Evolutionary conservation across 257 asterid species (phyloP).

Genomic region (Solanum sparsipilum): DNA sequence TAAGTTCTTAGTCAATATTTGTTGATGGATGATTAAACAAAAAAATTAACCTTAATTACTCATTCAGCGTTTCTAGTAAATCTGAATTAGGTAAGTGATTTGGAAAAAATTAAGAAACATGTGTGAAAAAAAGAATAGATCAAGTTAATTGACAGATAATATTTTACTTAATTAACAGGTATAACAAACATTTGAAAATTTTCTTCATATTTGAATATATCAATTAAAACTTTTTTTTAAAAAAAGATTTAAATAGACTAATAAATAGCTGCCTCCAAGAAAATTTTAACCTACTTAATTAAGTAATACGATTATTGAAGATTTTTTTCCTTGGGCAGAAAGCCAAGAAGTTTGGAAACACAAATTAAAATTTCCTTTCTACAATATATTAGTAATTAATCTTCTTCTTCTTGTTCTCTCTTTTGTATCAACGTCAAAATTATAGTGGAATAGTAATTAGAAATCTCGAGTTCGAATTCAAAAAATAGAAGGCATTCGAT

Average conservation of each 20-base stretch:
- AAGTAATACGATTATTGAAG: background rate
- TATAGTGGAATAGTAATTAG: background rate
- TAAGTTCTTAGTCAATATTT: background rate
- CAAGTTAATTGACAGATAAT: background rate
- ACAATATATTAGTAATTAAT: background rate
- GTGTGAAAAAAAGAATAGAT: background rate
- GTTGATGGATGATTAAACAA: background rate
- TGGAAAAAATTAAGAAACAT: background rate
- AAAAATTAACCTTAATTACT: background rate
- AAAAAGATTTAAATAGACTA: background rate
- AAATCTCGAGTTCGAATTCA: accelerated
- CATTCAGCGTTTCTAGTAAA: background rate
- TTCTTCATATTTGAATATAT: background rate
- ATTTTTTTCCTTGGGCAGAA: background rate
- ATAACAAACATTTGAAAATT: background rate
- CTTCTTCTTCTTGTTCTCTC: too few relatives aligned
- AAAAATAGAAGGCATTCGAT: accelerated
- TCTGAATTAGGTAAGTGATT: background rate
- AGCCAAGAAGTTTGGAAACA: background rate
- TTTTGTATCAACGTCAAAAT: background rate
- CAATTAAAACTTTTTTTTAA: background rate
- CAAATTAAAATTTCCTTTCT: background rate
- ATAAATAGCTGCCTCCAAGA: background rate
- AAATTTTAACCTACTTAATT: background rate
- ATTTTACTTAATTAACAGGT: background rate